Percentiles rank a stretch among this genome's conserved stretches.
phyloP scores from a whole-genome alignment of 2,329 filamentous ascomycete genomes.

The Colletotrichum musae region DNA sequence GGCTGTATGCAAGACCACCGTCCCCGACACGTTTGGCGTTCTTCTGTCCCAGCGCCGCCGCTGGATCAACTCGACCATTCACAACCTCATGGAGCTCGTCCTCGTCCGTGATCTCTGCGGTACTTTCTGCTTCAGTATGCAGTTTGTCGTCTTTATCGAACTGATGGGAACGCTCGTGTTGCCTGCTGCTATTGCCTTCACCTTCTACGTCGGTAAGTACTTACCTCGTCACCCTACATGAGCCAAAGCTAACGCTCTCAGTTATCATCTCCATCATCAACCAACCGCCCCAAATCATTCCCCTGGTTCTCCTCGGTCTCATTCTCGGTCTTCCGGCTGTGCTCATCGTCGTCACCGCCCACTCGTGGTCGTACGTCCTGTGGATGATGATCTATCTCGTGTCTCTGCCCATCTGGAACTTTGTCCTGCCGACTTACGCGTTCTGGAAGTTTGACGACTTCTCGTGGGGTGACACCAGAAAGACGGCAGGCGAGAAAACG shows the following conservation, averaged over 20 bases:
- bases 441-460: conserved; percentile 99
- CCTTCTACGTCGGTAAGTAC: conserved; percentile 90
- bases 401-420: conserved; percentile 97
- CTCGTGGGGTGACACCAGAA: conserved; percentile 97
- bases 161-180: conserved; percentile 94
- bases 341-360: conserved; percentile 92
- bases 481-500: conserved; percentile 90
- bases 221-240: neutral
- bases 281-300: conserved; percentile 86
- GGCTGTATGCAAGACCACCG: conserved; percentile 98
- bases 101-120: conserved; percentile 96
- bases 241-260: conserved; percentile 50
- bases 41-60: conserved; percentile 93
- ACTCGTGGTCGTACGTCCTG: conserved; percentile 89
- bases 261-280: conserved; percentile 89
- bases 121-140: conserved; percentile 99
- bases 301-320: conserved; percentile 87
- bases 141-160: conserved; percentile 97
- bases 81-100: conserved; percentile 98
- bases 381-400: conserved; percentile 98
- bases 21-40: conserved; percentile 93
- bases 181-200: conserved; percentile 96
- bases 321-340: conserved; percentile 95
- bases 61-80: conserved; percentile 99
- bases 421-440: conserved; percentile 91